phyloP scores from a whole-genome alignment of 2,329 filamentous ascomycete genomes.

The Pestalotiopsis sp. region DNA sequence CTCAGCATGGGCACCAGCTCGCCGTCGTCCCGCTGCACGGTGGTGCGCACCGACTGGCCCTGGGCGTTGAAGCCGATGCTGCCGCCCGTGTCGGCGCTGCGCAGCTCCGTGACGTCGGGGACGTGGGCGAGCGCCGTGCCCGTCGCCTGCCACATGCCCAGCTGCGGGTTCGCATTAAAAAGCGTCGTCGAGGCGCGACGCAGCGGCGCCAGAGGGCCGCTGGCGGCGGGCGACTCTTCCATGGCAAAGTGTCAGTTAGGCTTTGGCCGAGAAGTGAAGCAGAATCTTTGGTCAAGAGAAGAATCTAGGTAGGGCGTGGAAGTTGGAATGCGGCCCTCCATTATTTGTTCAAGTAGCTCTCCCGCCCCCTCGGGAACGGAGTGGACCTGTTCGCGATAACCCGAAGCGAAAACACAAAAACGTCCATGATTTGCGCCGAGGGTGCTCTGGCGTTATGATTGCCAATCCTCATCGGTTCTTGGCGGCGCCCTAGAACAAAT shows the following conservation, averaged over 20 bases:
- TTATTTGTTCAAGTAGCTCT: no score
- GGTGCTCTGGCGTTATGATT: no score
- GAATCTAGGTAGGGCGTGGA: no score
- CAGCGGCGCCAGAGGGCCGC: not conserved
- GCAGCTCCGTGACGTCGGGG: constrained; percentile 30
- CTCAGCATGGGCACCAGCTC: constrained; percentile 21
- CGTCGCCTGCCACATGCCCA: constrained; percentile 33
- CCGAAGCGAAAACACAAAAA: no score
- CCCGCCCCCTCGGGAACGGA: no score
- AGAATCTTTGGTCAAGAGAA: no score
- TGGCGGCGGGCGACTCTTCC: not conserved
- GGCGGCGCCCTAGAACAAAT: no score
- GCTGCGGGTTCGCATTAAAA: constrained; percentile 29
- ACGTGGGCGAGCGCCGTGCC: constrained; percentile 33
- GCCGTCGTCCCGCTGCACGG: constrained; percentile 24
- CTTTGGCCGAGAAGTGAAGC: no score
- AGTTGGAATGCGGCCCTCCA: no score
- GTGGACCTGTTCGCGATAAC: no score
- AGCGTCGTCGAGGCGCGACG: constrained; percentile 28
- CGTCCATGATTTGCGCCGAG: no score
- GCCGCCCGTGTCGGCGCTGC: constrained; percentile 28
- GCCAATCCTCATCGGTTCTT: no score
- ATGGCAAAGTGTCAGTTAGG: not conserved
- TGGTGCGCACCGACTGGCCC: constrained; percentile 30
- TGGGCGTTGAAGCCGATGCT: constrained; percentile 30